Base-by-base conservation (phyloP, 192 early-diverging fungal species). In the Geosiphon pyriformis region DNA sequence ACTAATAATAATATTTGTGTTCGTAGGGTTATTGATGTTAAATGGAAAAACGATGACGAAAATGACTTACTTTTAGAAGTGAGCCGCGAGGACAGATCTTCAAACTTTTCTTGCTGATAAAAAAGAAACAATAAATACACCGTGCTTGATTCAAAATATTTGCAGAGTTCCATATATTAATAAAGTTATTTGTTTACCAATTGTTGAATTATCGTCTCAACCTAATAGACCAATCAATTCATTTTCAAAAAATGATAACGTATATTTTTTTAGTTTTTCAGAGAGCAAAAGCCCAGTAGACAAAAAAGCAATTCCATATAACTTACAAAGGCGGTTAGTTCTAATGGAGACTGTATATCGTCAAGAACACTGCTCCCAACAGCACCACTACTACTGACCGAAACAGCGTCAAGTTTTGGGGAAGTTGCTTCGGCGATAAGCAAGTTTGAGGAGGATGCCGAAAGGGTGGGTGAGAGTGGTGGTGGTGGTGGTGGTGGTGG, bases 401-500 rank as follows among this genome's bases (percentile, higher is more conserved):
- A 6, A n/a, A n/a, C n/a, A n/a, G n/a, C n/a, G n/a, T n/a, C n/a
- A n/a, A n/a, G n/a, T n/a, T n/a, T n/a, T n/a, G n/a, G n/a, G 6
- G 7, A 10, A 10, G 37, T 42, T 15, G 37, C 6, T 10, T 42
- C 37, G 4, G 6, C 8, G 6, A 54, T 12, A n/a, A 7, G 6
- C 20, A 20, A 12, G 20, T 6, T 12, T 6, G 52, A 54, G 7
- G 52, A 23, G 26, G 20, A 4, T 54, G 52, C 20, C 18, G 52
- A 54, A 20, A 8, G 4, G 4, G 37, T 42, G 7, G 37, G 37
- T 54, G 52, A 54, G 4, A 20, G 4, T 6, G 20, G 26, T n/a
- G 52, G 52, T n/a, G 52, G 52, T 12, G 52, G 52, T 54, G 20
- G 52, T 20, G 52, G 52, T 20, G 52, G 52, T 20, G 52, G 52